Conservation (phyloP, 2,329 filamentous ascomycete species). For the Penicillium crustosum region DNA sequence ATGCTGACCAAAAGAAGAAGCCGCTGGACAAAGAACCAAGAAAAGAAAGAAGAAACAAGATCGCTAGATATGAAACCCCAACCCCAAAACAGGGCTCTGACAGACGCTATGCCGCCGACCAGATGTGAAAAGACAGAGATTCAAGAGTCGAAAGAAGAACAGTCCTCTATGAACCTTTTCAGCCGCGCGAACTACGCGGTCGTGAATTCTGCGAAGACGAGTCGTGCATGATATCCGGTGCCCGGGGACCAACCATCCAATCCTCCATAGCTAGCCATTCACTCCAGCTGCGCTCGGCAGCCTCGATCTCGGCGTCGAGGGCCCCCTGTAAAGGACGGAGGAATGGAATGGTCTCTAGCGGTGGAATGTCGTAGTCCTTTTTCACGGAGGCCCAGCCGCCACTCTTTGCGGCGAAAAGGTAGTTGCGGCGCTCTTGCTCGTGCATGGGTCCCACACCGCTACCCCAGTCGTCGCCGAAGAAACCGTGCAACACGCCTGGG, state of each 20-base stretch:
- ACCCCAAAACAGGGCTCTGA: constrained; percentile 5
- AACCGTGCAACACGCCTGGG: constrained; percentile 82
- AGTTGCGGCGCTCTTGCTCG: constrained; percentile 88
- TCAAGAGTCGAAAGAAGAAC: background rate
- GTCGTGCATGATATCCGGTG: constrained; percentile 53
- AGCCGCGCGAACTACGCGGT: constrained; percentile 34
- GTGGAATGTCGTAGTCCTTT: constrained; percentile 81
- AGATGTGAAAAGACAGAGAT: constrained; percentile 1
- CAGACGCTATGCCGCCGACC: constrained; percentile 15
- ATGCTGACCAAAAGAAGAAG: constrained; percentile 13
- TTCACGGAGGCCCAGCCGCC: constrained; percentile 88
- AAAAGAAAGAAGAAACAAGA: constrained; percentile 13
- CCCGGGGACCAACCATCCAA: constrained; percentile 91
- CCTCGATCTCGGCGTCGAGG: constrained; percentile 75
- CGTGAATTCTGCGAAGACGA: constrained; percentile 39
- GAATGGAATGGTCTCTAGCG: constrained; percentile 82
- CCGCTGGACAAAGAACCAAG: constrained; percentile 2
- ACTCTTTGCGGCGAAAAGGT: constrained; percentile 91
- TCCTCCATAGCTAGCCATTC: constrained; percentile 97
- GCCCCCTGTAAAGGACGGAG: constrained; percentile 77
- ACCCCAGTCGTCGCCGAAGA: constrained; percentile 93
- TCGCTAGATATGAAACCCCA: constrained; percentile 18
- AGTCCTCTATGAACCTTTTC: background rate
- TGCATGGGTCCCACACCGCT: constrained; percentile 78
- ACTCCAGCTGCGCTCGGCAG: constrained; percentile 83